Evolutionary conservation across 441 rosid species (phyloP), one percentile per base, ranked within the genome.

Genomic region (Adansonia gregorii): DNA sequence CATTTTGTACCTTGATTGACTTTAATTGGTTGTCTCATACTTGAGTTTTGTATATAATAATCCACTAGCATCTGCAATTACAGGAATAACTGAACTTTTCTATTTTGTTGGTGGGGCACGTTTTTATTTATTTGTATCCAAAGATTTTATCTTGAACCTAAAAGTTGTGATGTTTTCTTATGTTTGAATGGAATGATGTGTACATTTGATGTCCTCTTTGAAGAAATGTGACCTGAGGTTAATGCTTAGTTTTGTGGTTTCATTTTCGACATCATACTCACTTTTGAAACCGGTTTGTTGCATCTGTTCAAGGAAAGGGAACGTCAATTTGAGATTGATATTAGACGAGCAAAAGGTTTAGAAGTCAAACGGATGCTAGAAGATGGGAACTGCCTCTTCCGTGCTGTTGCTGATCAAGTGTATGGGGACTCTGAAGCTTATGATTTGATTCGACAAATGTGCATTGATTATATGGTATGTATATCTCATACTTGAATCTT

Each of bases 341-440:
- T 96, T 43, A 88, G 94, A 82, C 85, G 93, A 43, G 67, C 86
- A 6, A 93, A 89, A 87, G 95, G 97, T 75, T 86, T 90, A 39
- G 98, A 93, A 78, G 96, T 96, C 72, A 94, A 87, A 84, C 88
- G 91, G 83, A 96, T 96, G 99, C 56, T 96, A 86, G 97, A 88
- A 89, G 99, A 96, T 86, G 99, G 99, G 58, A 96, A 96, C 78
- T 96, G 99, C 86, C 97, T 96, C 72, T 96, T 96, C 56, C 98
- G 94, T 54, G 98, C 99, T 83, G 93, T 96, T 52, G 97, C 96
- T 63, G 98, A 96, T 91, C 99, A 96, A 88, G 98, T 96, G 67
- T 88, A 92, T 74, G 98, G 99, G 82, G 99, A 96, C 82, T 88
- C 96, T 67, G 98, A 94, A 77, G 80, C 64, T 3, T 89, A 93